phyloP scores from a whole-genome alignment of 148 eudicot genomes.

The Suaeda aralocaspica region DNA sequence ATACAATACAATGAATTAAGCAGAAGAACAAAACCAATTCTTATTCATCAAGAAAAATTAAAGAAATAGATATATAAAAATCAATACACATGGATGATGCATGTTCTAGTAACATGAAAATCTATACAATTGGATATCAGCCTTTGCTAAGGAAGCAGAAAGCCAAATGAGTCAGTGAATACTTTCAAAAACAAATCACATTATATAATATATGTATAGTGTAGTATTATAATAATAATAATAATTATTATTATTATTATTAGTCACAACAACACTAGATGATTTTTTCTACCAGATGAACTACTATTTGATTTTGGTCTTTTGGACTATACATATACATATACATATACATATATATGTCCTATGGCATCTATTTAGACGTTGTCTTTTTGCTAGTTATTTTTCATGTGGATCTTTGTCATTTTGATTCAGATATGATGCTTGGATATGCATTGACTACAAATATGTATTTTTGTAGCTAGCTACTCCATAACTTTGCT shows the following conservation, averaged over 20 bases:
- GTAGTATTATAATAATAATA: not conserved
- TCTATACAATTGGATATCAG: not conserved
- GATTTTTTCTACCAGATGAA: too few relatives aligned
- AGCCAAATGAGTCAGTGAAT: not conserved
- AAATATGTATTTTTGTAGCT: not conserved
- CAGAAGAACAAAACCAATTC: conserved; percentile 15
- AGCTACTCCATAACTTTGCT: too few relatives aligned
- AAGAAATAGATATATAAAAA: too few relatives aligned
- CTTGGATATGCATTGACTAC: not conserved
- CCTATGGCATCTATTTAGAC: too few relatives aligned
- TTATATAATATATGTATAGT: not conserved
- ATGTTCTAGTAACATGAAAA: conserved; percentile 20
- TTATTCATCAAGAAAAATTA: too few relatives aligned
- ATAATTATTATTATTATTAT: not conserved
- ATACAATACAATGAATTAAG: conserved; percentile 34
- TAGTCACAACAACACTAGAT: conserved; percentile 1
- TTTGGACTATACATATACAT: not conserved
- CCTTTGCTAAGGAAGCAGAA: conserved; percentile 19
- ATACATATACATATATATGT: too few relatives aligned
- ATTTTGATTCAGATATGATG: not conserved
- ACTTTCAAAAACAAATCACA: not conserved
- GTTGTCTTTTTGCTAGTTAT: too few relatives aligned
- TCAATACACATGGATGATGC: not conserved
- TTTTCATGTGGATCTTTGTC: not conserved
- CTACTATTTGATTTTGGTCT: not conserved